Base-by-base conservation (phyloP, 2,329 filamentous ascomycete species). In the Amphichorda felina region DNA sequence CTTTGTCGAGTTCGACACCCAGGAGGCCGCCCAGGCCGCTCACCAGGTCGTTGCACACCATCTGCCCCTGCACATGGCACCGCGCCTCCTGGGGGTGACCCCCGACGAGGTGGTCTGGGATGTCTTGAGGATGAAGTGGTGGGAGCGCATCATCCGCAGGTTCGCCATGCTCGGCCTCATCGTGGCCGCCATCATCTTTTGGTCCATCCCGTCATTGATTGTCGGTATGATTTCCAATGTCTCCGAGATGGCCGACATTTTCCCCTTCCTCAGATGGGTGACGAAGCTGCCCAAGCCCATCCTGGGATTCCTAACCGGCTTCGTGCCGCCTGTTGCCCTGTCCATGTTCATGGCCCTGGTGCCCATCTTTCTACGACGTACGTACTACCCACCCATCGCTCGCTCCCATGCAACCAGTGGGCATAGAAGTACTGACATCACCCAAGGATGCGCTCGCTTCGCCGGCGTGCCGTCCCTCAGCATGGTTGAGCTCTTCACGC, bases 221-320 rank as follows among this genome's bases (percentile, higher is more conserved):
- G 87, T 96, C 30, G 88, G 86, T 55, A 62, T 78, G 22, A 80
- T 95, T 48, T 93, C 87, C 39, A 94, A 96, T 56, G 72, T 98
- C 46, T 69, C 75, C 39, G 78, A 72, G 40, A 61, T 95, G 3
- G 60, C 75, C 41, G 65, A 60, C 13, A 63, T 84, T 25, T 67
- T 69, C 10, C 87, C 76, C 56, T 76, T 95, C 48, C 63, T 88
- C 19, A 67, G 64, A 5, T 94, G 78, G 64, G 74, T 96, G 46
- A 62, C 78, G 35, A 57, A 76, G 19, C 68, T 94, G 5, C 91
- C 91, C 0, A 40, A 40, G 1, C 47, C 63, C n/a, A 77, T 96
- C 42, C 66, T 85, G 51, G 89, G 87, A 50, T 73, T 95, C 16
- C 71, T 98, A 35, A 83, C 83, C 24, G 86, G 87, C 46, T 75